Base-by-base conservation (phyloP, 2,329 filamentous ascomycete genomes). In the Leptographium lundbergii region DNA sequence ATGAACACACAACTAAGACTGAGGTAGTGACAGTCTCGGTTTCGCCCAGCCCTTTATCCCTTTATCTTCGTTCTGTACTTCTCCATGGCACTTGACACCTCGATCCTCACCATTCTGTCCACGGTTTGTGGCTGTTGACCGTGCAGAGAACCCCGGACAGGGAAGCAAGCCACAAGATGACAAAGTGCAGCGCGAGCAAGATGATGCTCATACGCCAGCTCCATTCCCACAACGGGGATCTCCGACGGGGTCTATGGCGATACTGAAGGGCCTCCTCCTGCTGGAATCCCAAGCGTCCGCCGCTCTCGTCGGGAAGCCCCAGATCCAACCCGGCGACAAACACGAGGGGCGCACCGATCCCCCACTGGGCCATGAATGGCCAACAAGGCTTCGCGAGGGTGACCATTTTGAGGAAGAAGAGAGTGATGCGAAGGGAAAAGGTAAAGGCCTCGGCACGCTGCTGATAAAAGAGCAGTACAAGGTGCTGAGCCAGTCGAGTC, bases 401-500 rank as follows among this genome's bases (percentile, higher is more conserved):
- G 14, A 79, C 72, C 10, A 91, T 72, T 70, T 95, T 96, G 56
- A 79, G 64, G 6, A 86, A 69, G 65, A 95, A 91, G 1, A 91
- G 65, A 1, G 70, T 65, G 3, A 89, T 71, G 54, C 85, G 85
- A 24, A 80, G 63, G 6, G 73, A 57, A 55, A 71, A 69, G 69
- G 70, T 66, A 62, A 71, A 63, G 6, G 66, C 65, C 25, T 67
- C 68, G 7, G 63, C 65, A 62, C 73, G 69, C 39, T 60, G 67
- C 9, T 58, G 60, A 50, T 63, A 62, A 66, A 68, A 72, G 50
- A 65, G 67, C 63, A 63, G 62, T 54, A 65, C 65, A 61, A 66
- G 71, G 61, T 79, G 73, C 56, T 71, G 66, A 3, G 67, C 64
- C n/a, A 77, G 59, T 25, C 66, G 64, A 4, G 69, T 65, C 54